Conservation (phyloP, 345 rosid genomes). For the Pugionium dolabratum region DNA sequence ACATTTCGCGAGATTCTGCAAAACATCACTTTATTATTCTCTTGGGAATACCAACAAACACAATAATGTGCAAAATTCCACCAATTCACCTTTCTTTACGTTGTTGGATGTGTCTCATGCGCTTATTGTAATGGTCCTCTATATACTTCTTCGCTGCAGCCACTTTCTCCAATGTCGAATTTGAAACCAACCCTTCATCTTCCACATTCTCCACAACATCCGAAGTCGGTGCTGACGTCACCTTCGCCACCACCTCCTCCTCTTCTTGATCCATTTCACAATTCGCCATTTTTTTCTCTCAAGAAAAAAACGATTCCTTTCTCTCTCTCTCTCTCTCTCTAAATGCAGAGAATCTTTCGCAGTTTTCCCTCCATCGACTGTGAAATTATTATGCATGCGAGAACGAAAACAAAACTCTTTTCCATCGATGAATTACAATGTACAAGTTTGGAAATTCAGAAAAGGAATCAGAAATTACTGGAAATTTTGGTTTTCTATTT, state of each 20-base stretch:
- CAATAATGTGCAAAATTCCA: neutral
- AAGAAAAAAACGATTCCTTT: conserved; percentile 4
- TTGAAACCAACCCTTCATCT: conserved; percentile 55
- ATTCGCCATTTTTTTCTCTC: conserved; percentile 44
- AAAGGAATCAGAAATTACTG: conserved; percentile 2
- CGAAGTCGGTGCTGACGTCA: neutral
- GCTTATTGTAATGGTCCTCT: conserved; percentile 86
- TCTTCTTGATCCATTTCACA: conserved; percentile 23
- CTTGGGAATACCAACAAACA: conserved; percentile 23
- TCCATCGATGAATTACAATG: conserved; percentile 23
- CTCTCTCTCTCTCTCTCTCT: conserved; percentile 27
- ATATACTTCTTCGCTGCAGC: conserved; percentile 92
- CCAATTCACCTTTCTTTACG: conserved; percentile 63
- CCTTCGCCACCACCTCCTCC: conserved; percentile 27
- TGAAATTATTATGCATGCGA: conserved; percentile 15
- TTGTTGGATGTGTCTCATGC: conserved; percentile 78
- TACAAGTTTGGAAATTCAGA: conserved; percentile 29
- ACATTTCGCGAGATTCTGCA: neutral
- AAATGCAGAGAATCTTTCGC: conserved; percentile 15
- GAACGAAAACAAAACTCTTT: conserved; percentile 13
- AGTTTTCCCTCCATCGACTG: neutral
- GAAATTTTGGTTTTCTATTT: conserved; percentile 26
- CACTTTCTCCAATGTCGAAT: conserved; percentile 75
- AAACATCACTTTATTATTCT: neutral
- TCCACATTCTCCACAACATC: conserved; percentile 42